Base-by-base conservation (phyloP, 106 monocot genomes). In the Triglochin maritima region DNA sequence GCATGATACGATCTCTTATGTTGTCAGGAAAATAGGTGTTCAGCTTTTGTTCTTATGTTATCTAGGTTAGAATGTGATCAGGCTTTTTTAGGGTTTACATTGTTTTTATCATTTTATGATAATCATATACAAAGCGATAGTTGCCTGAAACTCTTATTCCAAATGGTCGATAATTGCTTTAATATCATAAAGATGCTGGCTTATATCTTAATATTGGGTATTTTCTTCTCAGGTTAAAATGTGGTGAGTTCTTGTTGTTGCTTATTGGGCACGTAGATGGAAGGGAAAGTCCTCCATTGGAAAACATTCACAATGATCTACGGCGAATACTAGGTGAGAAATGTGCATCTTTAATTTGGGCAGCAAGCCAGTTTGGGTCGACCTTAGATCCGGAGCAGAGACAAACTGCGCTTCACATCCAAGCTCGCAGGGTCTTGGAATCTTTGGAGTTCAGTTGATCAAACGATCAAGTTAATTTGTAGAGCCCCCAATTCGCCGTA, bases 331-430 rank as follows among this genome's bases (percentile, higher is more conserved):
- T 92, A 47, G 92, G 92, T 17, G 89, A 88, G 72, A 82, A 89
- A 67, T 86, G 84, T 47, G 88, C 98, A 13, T 88, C 92, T 46
- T 74, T 99, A n/a, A 78, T 99, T 58, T 92, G 98, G 89, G 88
- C 86, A 8, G 88, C 91, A 3, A 83, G 98, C 54, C 88, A 86
- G 61, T 99, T 92, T 52, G 92, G 89, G 11, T 84, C 98, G 16
- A 92, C 82, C 17, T 71, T 92, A 9, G 84, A 81, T 13, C 79
- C 86, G 3, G 89, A 99, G 57, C 79, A 92, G 63, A 86, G 89
- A 17, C 84, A 84, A 68, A 88, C 79, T 10, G 86, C 89, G 29
- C 68, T 99, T 50, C 86, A 79, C 9, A 89, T 89, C 57, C 92
- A 89, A 77, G 92, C 91, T 15, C 79, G 86, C 3, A 71, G 98